Percentiles rank a stretch among this genome's conserved stretches.
Conservation (phyloP, 768 basidiomycete genomes). For the Mycena olivaceomarginata region DNA sequence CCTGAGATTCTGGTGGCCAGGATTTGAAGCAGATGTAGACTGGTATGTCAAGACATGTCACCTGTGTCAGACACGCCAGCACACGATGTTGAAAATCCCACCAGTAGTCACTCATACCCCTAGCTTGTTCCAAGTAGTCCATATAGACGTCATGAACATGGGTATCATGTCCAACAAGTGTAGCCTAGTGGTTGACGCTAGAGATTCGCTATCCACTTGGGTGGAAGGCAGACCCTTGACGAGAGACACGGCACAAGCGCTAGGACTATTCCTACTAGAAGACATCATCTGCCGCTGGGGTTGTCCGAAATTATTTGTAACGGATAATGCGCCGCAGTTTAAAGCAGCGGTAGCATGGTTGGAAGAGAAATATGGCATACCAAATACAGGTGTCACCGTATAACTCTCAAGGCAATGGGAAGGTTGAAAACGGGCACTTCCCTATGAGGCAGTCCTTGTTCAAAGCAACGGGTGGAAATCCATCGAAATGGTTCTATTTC, state of each 20-base stretch:
- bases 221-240: not conserved
- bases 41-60: too few relatives aligned
- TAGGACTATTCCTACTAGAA: not conserved
- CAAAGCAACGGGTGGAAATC: not conserved
- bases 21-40: too few relatives aligned
- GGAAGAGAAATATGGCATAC: not conserved
- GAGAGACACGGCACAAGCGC: not conserved
- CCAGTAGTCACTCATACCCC: slow-evolving; percentile 15
- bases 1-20: too few relatives aligned
- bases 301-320: not conserved
- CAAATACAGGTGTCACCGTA: not conserved
- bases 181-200: too few relatives aligned
- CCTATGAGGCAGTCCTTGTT: too few relatives aligned
- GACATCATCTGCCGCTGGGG: not conserved
- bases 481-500: too few relatives aligned
- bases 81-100: too few relatives aligned
- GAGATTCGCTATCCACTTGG: too few relatives aligned
- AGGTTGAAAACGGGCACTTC: too few relatives aligned
- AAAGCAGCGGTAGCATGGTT: not conserved
- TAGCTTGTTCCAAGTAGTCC: slow-evolving; percentile 5
- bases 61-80: too few relatives aligned
- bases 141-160: slow-evolving; percentile 24
- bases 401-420: too few relatives aligned
- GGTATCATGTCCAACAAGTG: not conserved
- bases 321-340: not conserved